phyloP scores from a whole-genome alignment of 768 basidiomycete species.

The Leccinum subtestaceum region DNA sequence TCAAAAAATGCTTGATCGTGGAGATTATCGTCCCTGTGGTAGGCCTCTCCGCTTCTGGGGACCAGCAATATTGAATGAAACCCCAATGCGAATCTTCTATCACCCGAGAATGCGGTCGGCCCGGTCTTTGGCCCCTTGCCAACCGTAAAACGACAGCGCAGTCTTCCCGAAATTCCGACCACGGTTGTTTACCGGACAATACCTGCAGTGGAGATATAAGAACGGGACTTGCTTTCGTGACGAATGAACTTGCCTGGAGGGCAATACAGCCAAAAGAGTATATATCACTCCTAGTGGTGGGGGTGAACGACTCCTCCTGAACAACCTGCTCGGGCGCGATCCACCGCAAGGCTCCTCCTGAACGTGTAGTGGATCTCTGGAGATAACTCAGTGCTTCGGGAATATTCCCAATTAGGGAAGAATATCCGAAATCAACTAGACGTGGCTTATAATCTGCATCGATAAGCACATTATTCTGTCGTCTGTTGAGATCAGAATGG shows the following conservation, averaged over 20 bases:
- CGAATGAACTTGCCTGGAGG: not conserved
- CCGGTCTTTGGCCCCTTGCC: not conserved
- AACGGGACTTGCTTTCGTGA: not conserved
- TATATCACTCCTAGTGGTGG: not conserved
- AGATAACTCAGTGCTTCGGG: not conserved
- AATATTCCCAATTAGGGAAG: not conserved
- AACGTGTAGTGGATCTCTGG: not conserved
- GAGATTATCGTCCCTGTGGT: not conserved
- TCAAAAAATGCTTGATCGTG: not conserved
- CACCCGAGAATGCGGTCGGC: not conserved
- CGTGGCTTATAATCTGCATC: not conserved
- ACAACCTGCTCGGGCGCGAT: not conserved
- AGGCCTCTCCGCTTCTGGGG: not conserved
- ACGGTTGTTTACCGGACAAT: not conserved
- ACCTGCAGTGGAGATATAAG: not conserved
- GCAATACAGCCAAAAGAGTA: not conserved
- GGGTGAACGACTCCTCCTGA: not conserved
- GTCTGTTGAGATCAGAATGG: not conserved
- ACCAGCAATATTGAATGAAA: not conserved
- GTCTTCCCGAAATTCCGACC: not conserved
- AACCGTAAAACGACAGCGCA: not conserved
- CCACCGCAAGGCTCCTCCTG: not conserved
- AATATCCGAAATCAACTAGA: not conserved
- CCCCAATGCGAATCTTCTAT: no score
- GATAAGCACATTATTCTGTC: conserved; percentile 2